A percentile compares a stretch with the other conserved stretches of the same genome.
Conservation (phyloP, 2,329 filamentous ascomycete species). For the Fusarium sp. region DNA sequence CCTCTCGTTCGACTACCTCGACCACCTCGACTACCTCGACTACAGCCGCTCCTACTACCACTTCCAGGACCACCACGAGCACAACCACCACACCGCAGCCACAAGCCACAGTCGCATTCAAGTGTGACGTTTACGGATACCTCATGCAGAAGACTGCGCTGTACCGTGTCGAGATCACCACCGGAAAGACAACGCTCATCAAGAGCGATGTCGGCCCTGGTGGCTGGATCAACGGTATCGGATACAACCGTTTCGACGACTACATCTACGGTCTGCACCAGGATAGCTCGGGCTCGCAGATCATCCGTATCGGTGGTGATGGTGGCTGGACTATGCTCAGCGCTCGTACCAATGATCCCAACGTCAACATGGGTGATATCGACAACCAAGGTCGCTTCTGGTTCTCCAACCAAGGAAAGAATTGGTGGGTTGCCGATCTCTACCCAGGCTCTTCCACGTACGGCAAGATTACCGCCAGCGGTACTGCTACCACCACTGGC, state of each 20-base stretch:
- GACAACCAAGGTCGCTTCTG: conserved; percentile 40
- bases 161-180: conserved; percentile 32
- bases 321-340: conserved; percentile 32
- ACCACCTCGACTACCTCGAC: neutral
- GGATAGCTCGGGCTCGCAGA: conserved; percentile 26
- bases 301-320: conserved; percentile 40
- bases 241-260: conserved; percentile 39
- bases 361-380: conserved; percentile 40
- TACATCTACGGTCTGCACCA: conserved; percentile 37
- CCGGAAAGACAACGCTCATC: conserved; percentile 34
- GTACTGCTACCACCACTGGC: conserved; percentile 17
- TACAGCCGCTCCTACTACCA: neutral
- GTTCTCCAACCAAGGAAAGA: conserved; percentile 37
- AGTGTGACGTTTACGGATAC: conserved; percentile 35
- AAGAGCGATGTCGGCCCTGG: conserved; percentile 29
- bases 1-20: conserved; percentile 2
- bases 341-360: conserved; percentile 27
- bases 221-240: conserved; percentile 38
- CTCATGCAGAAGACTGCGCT: conserved; percentile 34
- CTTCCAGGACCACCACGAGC: conserved; percentile 1
- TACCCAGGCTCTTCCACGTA: conserved; percentile 33
- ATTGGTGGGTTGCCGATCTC: conserved; percentile 43
- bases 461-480: conserved; percentile 35
- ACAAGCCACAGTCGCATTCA: conserved; percentile 17
- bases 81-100: conserved; percentile 8